phyloP scores from a whole-genome alignment of 345 rosid genomes.

The Erysimum cheiranthoides region DNA sequence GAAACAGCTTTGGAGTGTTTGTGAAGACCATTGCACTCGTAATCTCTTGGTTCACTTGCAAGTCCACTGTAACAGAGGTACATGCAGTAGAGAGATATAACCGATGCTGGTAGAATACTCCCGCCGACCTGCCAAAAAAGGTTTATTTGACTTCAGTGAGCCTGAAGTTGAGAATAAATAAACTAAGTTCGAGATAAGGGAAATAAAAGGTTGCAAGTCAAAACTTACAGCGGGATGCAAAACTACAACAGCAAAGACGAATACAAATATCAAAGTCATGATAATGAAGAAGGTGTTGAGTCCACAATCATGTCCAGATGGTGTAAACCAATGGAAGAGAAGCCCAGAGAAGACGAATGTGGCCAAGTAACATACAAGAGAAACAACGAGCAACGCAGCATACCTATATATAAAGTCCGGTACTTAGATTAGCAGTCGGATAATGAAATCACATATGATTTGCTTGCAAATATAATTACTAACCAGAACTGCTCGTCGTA shows the following conservation, averaged over 20 bases:
- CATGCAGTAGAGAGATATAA: constrained; percentile 89
- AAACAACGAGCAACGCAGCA: constrained; percentile 74
- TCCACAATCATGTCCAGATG: constrained; percentile 98
- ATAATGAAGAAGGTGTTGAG: constrained; percentile 87
- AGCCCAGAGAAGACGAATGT: constrained; percentile 92
- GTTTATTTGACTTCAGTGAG: constrained; percentile 17
- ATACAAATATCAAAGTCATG: constrained; percentile 68
- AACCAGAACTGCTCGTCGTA: constrained; percentile 98
- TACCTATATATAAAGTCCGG: constrained; percentile 58
- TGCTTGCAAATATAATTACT: constrained; percentile 41
- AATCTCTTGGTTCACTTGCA: constrained; percentile 95
- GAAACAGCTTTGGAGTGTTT: constrained; percentile 87
- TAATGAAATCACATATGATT: constrained; percentile 16
- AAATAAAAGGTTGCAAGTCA: neutral
- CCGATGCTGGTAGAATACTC: constrained; percentile 95
- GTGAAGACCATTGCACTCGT: constrained; percentile 95
- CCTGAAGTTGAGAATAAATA: constrained; percentile 7
- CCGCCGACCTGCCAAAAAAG: constrained; percentile 72
- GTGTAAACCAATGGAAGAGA: constrained; percentile 97
- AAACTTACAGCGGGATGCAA: constrained; percentile 93
- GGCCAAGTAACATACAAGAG: constrained; percentile 83
- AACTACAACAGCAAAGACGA: constrained; percentile 81
- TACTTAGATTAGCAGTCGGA: constrained; percentile 8
- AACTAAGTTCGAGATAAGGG: neutral
- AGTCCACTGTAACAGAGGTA: constrained; percentile 97